A percentile compares a stretch with the other conserved stretches of the same genome.
These are phyloP conservation scores for Albizia julibrissin DNA, from an alignment of 306 rosid species.

Conservation along the genomic window DNA sequence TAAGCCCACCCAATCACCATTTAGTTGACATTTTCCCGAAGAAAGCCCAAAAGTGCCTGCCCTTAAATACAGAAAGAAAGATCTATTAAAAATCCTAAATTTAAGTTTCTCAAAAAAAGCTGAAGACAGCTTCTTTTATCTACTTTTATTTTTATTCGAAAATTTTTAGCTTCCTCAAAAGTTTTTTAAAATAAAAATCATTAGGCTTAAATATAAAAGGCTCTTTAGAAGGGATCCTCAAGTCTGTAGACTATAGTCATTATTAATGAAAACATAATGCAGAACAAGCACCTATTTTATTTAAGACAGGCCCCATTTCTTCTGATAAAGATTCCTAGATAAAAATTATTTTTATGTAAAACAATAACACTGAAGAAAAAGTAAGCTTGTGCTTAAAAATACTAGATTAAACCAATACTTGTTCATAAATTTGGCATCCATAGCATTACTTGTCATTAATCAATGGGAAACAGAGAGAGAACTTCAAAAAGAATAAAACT, in stretches of 20 bases:
- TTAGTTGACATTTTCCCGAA: not conserved
- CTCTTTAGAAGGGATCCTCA: not conserved
- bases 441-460: constrained; percentile 3
- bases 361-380: not conserved
- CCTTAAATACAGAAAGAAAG: not conserved
- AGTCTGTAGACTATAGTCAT: not conserved
- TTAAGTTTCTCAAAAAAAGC: not conserved
- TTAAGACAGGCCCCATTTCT: not conserved
- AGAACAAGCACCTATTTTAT: not conserved
- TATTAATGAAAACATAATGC: not conserved
- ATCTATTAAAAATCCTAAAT: not conserved
- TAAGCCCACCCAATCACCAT: not conserved
- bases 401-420: not conserved
- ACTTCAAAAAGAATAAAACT: constrained; percentile 2
- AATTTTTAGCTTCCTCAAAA: constrained; percentile 17
- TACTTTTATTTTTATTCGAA: not conserved
- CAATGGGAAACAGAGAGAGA: not conserved
- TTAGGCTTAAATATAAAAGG: not conserved
- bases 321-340: not conserved
- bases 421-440: constrained; percentile 9
- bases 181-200: not conserved
- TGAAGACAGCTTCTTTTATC: not conserved
- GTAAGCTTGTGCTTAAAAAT: not conserved
- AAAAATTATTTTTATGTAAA: not conserved
- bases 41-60: not conserved